These are phyloP conservation scores for Colletotrichum cordylinicola DNA, from an alignment of 2,329 filamentous ascomycete species.

Conservation along the genomic window DNA sequence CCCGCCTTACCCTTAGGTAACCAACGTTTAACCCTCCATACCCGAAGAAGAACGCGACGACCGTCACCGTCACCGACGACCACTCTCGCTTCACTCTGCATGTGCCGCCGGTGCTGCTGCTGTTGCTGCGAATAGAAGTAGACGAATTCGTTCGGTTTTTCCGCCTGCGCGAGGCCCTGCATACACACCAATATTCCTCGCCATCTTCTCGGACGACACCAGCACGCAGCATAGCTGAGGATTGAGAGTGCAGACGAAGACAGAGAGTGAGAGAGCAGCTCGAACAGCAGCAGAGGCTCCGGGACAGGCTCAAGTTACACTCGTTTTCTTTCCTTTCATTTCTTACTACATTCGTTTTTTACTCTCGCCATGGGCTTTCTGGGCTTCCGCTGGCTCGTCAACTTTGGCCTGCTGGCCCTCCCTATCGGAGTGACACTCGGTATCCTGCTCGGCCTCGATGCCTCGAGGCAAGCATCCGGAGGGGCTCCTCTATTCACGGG, in stretches of 20 bases:
- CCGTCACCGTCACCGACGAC: background rate
- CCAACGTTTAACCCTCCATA: background rate
- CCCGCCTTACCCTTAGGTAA: background rate
- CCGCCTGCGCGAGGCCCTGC: background rate
- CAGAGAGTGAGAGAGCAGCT: background rate
- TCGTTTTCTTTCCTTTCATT: background rate
- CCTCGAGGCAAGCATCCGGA: constrained; percentile 46
- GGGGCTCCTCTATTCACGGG: constrained; percentile 48
- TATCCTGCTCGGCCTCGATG: constrained; percentile 54
- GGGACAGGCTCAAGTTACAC: background rate
- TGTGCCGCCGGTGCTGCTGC: background rate
- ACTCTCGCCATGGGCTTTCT: constrained; percentile 37
- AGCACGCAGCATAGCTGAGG: background rate
- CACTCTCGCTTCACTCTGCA: background rate
- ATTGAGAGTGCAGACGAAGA: background rate
- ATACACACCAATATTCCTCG: background rate
- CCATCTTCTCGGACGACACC: background rate
- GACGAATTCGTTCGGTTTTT: constrained; percentile 1
- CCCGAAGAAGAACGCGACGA: constrained; percentile 1
- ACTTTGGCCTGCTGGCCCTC: constrained; percentile 53
- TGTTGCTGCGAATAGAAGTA: background rate
- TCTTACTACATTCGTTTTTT: background rate
- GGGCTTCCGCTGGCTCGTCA: constrained; percentile 49
- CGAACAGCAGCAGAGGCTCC: background rate
- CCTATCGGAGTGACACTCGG: constrained; percentile 56